These are phyloP conservation scores for Wickerhamiella sorbophila DNA, from an alignment of 805 yeast genomes.

Conservation along the genomic window DNA sequence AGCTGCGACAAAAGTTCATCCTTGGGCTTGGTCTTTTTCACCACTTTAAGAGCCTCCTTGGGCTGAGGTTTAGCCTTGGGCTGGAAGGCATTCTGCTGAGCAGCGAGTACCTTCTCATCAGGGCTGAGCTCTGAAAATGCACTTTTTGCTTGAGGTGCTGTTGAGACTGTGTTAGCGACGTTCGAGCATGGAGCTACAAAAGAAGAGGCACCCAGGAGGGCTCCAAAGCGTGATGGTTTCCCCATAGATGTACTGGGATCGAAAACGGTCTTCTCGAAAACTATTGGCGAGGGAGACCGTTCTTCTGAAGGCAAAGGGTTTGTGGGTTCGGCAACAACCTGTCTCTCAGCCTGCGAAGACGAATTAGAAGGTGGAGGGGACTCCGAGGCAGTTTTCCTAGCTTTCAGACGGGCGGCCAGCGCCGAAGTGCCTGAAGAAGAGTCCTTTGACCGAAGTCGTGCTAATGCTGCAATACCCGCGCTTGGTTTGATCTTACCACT, in stretches of 20 bases:
- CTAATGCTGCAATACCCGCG: background rate
- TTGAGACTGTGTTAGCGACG: conserved; percentile 14
- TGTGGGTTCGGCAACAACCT: conserved; percentile 4
- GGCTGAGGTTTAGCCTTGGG: conserved; percentile 1
- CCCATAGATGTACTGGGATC: background rate
- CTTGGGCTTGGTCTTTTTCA: conserved; percentile 2
- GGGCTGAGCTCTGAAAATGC: conserved; percentile 66
- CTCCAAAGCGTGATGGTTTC: conserved; percentile 6
- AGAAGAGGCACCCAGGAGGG: conserved; percentile 3
- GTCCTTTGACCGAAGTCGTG: background rate
- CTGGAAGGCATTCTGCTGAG: conserved; percentile 32
- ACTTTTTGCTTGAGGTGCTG: conserved; percentile 19
- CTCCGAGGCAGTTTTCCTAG: background rate
- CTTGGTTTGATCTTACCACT: background rate
- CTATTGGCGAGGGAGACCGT: too few relatives aligned
- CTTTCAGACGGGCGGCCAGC: background rate
- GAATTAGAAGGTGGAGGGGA: background rate
- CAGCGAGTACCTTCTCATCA: conserved; percentile 52
- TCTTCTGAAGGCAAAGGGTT: background rate
- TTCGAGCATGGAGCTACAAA: background rate
- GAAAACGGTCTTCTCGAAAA: background rate
- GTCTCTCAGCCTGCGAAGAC: background rate
- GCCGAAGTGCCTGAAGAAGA: background rate
- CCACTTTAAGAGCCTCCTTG: conserved; percentile 3
- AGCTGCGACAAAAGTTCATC: conserved; percentile 5